A percentile compares a stretch with the other conserved stretches of the same genome.
These are phyloP conservation scores for Primulina eburnea DNA, from an alignment of 257 asterid genomes.

Conservation along the genomic window DNA sequence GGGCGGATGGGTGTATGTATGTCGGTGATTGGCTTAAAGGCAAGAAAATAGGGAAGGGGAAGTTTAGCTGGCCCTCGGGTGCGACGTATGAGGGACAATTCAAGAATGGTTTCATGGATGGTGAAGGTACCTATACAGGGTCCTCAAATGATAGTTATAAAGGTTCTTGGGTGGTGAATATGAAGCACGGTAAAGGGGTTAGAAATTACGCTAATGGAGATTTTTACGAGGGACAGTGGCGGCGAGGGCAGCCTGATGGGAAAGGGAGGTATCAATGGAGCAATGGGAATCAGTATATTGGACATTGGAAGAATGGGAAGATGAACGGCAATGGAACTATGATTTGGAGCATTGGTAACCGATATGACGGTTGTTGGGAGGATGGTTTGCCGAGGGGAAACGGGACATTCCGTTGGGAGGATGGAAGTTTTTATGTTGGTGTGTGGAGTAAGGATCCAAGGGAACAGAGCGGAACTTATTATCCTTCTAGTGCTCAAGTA, in stretches of 20 bases:
- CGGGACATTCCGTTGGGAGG: constrained; percentile 71
- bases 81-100: constrained; percentile 85
- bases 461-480: constrained; percentile 80
- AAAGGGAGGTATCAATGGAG: constrained; percentile 79
- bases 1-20: constrained; percentile 90
- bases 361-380: constrained; percentile 79
- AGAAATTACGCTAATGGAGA: constrained; percentile 67
- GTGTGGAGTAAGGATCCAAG: constrained; percentile 65
- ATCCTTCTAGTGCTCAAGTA: constrained; percentile 45
- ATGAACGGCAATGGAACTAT: constrained; percentile 75
- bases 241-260: constrained; percentile 59
- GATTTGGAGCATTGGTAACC: constrained; percentile 69
- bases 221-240: constrained; percentile 72
- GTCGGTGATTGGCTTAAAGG: constrained; percentile 83
- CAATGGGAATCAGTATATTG: constrained; percentile 71
- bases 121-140: constrained; percentile 78
- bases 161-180: constrained; percentile 67
- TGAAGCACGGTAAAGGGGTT: constrained; percentile 70
- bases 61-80: constrained; percentile 92
- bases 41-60: constrained; percentile 61
- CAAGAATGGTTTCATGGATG: constrained; percentile 78
- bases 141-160: constrained; percentile 54
- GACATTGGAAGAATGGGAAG: constrained; percentile 72
- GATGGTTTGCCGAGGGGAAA: constrained; percentile 78
- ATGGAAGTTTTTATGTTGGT: constrained; percentile 88